Evolutionary conservation across 2,329 filamentous ascomycete genomes (phyloP).

Genomic region (Colletotrichum sansevieriae): DNA sequence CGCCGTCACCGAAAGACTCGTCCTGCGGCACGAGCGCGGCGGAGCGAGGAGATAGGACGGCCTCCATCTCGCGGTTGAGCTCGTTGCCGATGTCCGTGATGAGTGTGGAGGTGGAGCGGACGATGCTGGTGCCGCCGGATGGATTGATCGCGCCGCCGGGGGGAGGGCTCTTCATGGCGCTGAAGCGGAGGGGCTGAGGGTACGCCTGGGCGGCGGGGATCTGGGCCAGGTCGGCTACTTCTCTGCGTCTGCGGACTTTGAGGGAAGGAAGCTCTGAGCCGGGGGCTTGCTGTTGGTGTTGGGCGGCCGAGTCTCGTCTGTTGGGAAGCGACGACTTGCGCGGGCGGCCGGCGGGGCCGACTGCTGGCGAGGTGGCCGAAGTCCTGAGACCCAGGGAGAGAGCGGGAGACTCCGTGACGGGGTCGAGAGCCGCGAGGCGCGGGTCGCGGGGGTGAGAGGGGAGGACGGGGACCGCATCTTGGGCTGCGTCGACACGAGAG

Average conservation of each 20-base stretch:
- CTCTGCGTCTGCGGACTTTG: slow-evolving; percentile 31
- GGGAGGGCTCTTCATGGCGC: slow-evolving; percentile 32
- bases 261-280: slow-evolving; percentile 24
- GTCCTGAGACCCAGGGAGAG: background rate
- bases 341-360: background rate
- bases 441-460: background rate
- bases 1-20: background rate
- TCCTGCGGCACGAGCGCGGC: background rate
- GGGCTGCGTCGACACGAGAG: background rate
- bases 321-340: slow-evolving; percentile 6
- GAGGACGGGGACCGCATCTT: background rate
- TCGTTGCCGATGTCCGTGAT: slow-evolving; percentile 37
- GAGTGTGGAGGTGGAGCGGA: slow-evolving; percentile 25
- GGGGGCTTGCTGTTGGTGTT: background rate
- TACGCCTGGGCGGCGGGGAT: slow-evolving; percentile 28
- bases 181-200: slow-evolving; percentile 31
- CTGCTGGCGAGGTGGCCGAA: slow-evolving; percentile 16
- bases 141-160: background rate
- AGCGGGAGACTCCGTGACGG: slow-evolving; percentile 4
- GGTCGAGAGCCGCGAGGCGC: background rate
- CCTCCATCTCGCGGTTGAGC: slow-evolving; percentile 32
- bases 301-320: slow-evolving; percentile 1
- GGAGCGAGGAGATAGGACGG: slow-evolving; percentile 23
- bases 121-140: background rate
- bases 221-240: slow-evolving; percentile 12